Conservation (phyloP, 306 rosid species). For the Casuarina glauca region DNA sequence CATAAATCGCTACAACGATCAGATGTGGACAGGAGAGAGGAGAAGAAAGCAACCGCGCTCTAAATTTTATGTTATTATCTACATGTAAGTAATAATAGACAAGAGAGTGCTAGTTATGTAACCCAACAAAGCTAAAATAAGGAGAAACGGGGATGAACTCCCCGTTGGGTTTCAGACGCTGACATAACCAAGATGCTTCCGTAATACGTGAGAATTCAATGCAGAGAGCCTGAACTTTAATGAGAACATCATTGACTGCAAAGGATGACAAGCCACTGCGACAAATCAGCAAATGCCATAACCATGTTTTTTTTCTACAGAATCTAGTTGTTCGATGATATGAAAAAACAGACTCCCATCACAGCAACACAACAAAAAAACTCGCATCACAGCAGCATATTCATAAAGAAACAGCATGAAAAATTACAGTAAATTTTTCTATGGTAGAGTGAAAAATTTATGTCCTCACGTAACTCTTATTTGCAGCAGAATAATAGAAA, state of each 20-base stretch:
- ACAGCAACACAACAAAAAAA: background rate
- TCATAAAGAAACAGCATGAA: background rate
- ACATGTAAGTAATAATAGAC: background rate
- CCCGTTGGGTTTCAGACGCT: constrained; percentile 86
- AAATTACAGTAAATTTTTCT: background rate
- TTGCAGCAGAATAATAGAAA: background rate
- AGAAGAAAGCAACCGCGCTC: background rate
- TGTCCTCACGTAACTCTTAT: too few species aligned
- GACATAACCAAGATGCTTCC: constrained; percentile 83
- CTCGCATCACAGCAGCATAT: background rate
- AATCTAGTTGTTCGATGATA: background rate
- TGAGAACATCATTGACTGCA: constrained; percentile 92
- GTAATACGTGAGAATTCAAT: constrained; percentile 90
- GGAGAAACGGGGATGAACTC: constrained; percentile 11
- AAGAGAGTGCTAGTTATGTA: background rate
- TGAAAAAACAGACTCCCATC: background rate
- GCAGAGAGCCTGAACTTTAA: constrained; percentile 93
- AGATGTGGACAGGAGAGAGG: background rate
- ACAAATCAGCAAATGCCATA: constrained; percentile 20
- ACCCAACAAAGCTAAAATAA: background rate
- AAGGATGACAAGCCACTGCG: constrained; percentile 12
- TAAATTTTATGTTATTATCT: background rate
- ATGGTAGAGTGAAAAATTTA: background rate
- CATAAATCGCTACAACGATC: background rate
- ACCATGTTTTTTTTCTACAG: background rate